Percentiles rank a stretch among this genome's conserved stretches.
Conservation (phyloP, 192 early-diverging fungal genomes). For the Phycomyces blakesleeanus region DNA sequence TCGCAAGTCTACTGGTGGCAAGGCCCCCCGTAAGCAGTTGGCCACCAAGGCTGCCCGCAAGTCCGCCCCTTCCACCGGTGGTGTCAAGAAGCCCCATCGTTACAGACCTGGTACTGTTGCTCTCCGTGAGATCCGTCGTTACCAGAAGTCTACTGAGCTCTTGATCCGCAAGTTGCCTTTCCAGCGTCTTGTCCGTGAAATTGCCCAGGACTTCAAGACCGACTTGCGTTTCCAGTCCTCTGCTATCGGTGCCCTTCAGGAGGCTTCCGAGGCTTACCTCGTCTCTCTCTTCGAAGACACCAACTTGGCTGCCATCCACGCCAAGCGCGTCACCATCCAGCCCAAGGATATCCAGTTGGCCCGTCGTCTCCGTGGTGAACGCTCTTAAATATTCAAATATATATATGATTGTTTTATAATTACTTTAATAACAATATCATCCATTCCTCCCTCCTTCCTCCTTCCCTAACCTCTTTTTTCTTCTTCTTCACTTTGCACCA, state of each 20-base stretch:
- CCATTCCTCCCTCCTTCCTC: conserved; percentile 1
- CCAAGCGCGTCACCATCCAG: conserved; percentile 99
- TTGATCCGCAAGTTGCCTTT: conserved; percentile 92
- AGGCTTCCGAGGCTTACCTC: conserved; percentile 94
- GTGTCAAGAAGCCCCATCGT: conserved; percentile 92
- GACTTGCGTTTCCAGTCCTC: conserved; percentile 99
- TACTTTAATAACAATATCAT: conserved; percentile 4
- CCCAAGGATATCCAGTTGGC: conserved; percentile 99
- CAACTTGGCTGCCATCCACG: conserved; percentile 96
- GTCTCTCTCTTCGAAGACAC: conserved; percentile 94
- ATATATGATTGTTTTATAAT: conserved; percentile 5
- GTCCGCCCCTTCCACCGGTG: conserved; percentile 86
- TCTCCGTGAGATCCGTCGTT: conserved; percentile 88
- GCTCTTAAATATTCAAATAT: conserved; percentile 55
- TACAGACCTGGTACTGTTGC: conserved; percentile 88
- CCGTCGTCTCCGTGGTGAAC: conserved; percentile 91
- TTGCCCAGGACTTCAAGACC: conserved; percentile 99
- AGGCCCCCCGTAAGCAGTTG: conserved; percentile 95
- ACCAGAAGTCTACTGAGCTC: conserved; percentile 95
- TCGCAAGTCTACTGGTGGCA: conserved; percentile 97
- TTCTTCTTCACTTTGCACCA: too few species aligned
- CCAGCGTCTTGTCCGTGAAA: conserved; percentile 97
- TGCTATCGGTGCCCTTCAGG: conserved; percentile 98
- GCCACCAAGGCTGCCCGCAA: conserved; percentile 97
- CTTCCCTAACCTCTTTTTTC: too few species aligned